phyloP scores from a whole-genome alignment of 805 yeast species.

The Saccharomycodes ludwigii region DNA sequence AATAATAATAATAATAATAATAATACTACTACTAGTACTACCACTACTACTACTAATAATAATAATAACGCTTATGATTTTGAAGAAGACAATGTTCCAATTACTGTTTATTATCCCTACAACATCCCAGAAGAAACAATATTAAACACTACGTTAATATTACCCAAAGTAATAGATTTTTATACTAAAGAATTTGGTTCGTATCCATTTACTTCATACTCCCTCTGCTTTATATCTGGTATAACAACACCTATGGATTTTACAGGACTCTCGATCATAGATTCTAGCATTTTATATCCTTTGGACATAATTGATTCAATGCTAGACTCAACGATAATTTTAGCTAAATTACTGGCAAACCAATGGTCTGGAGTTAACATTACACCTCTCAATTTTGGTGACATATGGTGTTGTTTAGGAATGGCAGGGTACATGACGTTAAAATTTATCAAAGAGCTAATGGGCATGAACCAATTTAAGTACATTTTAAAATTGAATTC shows the following conservation, averaged over 20 bases:
- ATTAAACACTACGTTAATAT: conserved; percentile 66
- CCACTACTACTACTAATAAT: conserved; percentile 6
- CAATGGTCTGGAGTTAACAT: conserved; percentile 95
- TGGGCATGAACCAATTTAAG: conserved; percentile 78
- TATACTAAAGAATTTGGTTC: conserved; percentile 85
- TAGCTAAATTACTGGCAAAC: conserved; percentile 61
- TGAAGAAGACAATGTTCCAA: conserved; percentile 43
- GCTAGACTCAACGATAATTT: conserved; percentile 50
- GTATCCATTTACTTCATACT: conserved; percentile 77
- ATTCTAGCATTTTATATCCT: conserved; percentile 55
- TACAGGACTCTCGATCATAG: conserved; percentile 58
- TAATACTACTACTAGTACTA: conserved; percentile 1
- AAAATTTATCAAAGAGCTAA: conserved; percentile 51
- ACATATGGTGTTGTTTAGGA: conserved; percentile 84
- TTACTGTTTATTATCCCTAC: conserved; percentile 19
- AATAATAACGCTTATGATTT: conserved; percentile 27
- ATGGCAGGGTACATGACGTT: conserved; percentile 73
- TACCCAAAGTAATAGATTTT: conserved; percentile 70
- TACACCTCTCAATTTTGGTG: conserved; percentile 65
- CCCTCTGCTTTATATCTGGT: conserved; percentile 61
- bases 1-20: conserved; percentile 12
- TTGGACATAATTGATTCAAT: conserved; percentile 69
- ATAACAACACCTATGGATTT: conserved; percentile 42
- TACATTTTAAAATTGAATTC: conserved; percentile 53
- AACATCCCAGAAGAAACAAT: conserved; percentile 28